Base-by-base conservation (phyloP, 148 eudicot genomes). In the Silene conica region DNA sequence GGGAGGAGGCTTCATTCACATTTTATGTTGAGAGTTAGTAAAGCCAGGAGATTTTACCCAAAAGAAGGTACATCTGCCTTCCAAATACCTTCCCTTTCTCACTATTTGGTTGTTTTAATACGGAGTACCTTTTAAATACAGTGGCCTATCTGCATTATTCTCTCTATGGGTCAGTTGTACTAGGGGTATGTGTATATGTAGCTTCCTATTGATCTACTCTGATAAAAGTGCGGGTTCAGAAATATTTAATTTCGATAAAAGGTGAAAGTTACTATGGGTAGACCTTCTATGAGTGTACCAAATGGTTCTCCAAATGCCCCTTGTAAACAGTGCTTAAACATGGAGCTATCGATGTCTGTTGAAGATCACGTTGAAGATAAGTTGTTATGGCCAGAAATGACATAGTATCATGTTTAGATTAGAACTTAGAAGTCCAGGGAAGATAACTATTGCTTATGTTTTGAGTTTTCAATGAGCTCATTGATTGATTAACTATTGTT, bases 401-500 rank as follows among this genome's bases (percentile, higher is more conserved):
- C 55, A 15, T 15, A 15, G 55, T 50, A 15, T 15, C 55, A 50
- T 50, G 55, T 50, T 50, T 50, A 12, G 55, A 50, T 50, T 50
- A 12, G 55, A 50, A 50, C 13, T 50, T 50, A 12, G 55, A 50
- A 50, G 18, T 50, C 14, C 55, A 50, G 55, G 55, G 16, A 31
- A 31, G 34, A 5, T 31, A 31, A 31, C 34, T 50, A 50, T 50
- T 7, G 55, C 8, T 50, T 50, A 50, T 11, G 15, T 50, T 50
- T 13, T 50, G 55, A 13, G 55, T 50, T 50, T 50, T 50, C 55
- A 50, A 50, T 15, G 55, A 15, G 14, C 55, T 50, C 69, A 19
- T 41, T 64, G 71, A 20, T 41, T 64, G 71, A 20, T 19, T 19
- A 26, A 11, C 20, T 48, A 3, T 61, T 75, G 45, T 69, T 84